Percentiles rank a stretch among this genome's conserved stretches.
phyloP scores from a whole-genome alignment of 2,329 filamentous ascomycete species.

The Drechslerella dactyloides region DNA sequence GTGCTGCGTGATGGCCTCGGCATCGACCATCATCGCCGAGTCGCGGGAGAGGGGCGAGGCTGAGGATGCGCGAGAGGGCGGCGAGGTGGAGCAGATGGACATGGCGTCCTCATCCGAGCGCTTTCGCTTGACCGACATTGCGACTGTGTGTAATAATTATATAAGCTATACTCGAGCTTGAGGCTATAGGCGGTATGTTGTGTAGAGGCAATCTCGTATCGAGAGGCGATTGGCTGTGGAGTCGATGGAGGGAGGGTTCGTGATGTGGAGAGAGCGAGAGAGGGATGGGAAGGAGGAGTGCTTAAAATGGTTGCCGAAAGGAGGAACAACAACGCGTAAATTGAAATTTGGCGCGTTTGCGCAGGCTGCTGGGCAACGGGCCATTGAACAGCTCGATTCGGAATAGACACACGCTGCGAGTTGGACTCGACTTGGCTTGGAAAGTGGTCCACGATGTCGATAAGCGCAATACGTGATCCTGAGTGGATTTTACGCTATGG shows the following conservation, averaged over 20 bases:
- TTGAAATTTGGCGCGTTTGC: slow-evolving; percentile 5
- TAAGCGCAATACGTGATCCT: too few relatives aligned
- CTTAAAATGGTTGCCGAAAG: slow-evolving; percentile 21
- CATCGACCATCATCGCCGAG: slow-evolving; percentile 34
- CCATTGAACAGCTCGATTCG: too few relatives aligned
- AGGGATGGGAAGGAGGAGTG: slow-evolving; percentile 19
- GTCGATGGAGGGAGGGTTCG: slow-evolving; percentile 3
- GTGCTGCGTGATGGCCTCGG: slow-evolving; percentile 40
- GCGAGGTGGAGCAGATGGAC: slow-evolving; percentile 41
- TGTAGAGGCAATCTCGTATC: not conserved
- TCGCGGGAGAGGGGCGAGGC: slow-evolving; percentile 23
- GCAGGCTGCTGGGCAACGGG: not conserved
- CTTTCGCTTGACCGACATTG: slow-evolving; percentile 48
- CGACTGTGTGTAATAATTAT: too few relatives aligned
- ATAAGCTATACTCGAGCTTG: too few relatives aligned
- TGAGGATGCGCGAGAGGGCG: slow-evolving; percentile 25
- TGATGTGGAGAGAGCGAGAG: not conserved
- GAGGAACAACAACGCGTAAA: slow-evolving; percentile 50
- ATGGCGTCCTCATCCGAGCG: slow-evolving; percentile 45
- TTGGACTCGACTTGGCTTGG: too few relatives aligned
- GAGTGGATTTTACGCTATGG: too few relatives aligned
- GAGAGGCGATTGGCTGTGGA: not conserved
- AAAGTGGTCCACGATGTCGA: too few relatives aligned
- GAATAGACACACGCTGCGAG: too few relatives aligned
- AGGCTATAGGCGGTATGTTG: too few relatives aligned